Percentiles rank a stretch among this genome's conserved stretches.
These are phyloP conservation scores for Monsonia emarginata DNA, from an alignment of 441 rosid genomes.

Conservation along the genomic window DNA sequence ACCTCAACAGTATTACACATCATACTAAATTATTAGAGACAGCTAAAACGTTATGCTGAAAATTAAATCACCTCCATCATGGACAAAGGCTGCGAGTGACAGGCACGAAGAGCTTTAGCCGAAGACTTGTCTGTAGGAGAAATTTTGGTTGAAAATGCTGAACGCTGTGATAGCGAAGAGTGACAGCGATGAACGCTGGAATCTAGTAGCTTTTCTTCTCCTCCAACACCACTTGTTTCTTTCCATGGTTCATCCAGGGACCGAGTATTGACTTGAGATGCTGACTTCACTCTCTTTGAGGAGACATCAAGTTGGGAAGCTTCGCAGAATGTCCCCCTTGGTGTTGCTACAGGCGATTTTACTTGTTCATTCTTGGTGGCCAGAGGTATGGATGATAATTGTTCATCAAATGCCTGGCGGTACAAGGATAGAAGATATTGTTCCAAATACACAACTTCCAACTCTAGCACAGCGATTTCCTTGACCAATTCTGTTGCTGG, in stretches of 20 bases:
- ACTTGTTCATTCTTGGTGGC: constrained; percentile 33
- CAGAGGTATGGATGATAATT: constrained; percentile 37
- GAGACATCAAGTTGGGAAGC: constrained; percentile 30
- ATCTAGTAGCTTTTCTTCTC: constrained; percentile 34
- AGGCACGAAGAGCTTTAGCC: constrained; percentile 44
- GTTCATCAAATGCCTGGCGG: constrained; percentile 74
- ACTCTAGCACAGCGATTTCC: constrained; percentile 75
- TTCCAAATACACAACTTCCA: constrained; percentile 81
- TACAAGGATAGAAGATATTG: constrained; percentile 81
- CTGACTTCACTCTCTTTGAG: constrained; percentile 28
- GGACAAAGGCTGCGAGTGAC: constrained; percentile 76
- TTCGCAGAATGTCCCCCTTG: constrained; percentile 30
- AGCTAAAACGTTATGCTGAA: not conserved
- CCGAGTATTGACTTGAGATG: constrained; percentile 28
- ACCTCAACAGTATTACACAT: not conserved
- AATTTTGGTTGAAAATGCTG: constrained; percentile 38
- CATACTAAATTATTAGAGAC: no score
- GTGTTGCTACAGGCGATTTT: constrained; percentile 36
- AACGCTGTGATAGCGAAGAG: constrained; percentile 63
- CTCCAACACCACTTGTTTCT: constrained; percentile 25
- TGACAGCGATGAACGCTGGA: constrained; percentile 58
- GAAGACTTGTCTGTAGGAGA: constrained; percentile 47
- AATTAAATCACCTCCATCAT: constrained; percentile 49
- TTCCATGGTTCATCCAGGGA: constrained; percentile 27
- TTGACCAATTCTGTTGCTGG: constrained; percentile 67